phyloP scores from a whole-genome alignment of 2,329 filamentous ascomycete genomes.

The Leptographium lundbergii region DNA sequence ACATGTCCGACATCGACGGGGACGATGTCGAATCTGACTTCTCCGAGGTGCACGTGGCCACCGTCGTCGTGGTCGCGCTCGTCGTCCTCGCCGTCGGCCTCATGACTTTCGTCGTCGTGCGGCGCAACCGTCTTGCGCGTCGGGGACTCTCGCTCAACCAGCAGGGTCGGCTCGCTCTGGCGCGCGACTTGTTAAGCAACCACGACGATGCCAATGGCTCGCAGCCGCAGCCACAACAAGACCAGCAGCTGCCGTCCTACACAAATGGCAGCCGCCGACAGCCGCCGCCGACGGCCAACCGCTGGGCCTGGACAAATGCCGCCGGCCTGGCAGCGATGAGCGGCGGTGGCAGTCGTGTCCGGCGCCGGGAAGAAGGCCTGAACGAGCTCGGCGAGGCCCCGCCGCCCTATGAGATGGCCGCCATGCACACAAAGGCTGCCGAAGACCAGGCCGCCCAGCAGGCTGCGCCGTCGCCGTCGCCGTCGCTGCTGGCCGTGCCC shows the following conservation, averaged over 20 bases:
- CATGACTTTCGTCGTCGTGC: neutral
- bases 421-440: neutral
- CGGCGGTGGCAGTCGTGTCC: neutral
- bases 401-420: slow-evolving; percentile 13
- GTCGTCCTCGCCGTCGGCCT: slow-evolving; percentile 3
- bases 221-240: neutral
- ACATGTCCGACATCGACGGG: neutral
- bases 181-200: slow-evolving; percentile 8
- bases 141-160: slow-evolving; percentile 2
- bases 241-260: neutral
- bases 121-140: neutral
- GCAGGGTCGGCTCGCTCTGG: slow-evolving; percentile 7
- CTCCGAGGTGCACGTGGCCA: slow-evolving; percentile 3
- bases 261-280: neutral
- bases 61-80: slow-evolving; percentile 6
- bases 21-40: neutral
- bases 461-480: neutral
- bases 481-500: neutral
- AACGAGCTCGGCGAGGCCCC: slow-evolving; percentile 17
- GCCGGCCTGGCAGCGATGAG: neutral
- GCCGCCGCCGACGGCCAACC: slow-evolving; percentile 4
- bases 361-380: slow-evolving; percentile 12
- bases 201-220: too few relatives aligned
- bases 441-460: neutral
- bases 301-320: slow-evolving; percentile 8